Conservation (phyloP, 148 eudicot species). For the Rhododendron ovatum region DNA sequence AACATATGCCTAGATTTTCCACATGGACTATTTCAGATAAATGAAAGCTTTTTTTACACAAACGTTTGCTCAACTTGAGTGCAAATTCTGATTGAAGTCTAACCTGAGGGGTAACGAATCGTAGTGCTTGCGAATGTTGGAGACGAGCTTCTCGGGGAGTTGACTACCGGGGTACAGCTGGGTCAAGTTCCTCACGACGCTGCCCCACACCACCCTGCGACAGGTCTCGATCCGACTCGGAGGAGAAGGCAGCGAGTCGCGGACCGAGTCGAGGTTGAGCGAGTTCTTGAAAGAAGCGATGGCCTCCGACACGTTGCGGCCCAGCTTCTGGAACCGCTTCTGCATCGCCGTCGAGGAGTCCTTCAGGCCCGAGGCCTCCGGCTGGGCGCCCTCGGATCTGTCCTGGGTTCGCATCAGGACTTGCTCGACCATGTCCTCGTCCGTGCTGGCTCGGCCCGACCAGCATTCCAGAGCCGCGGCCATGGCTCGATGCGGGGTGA, state of each 20-base stretch:
- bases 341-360: slow-evolving; percentile 58
- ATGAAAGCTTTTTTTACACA: neutral
- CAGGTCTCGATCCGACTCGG: slow-evolving; percentile 43
- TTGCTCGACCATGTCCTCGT: slow-evolving; percentile 78
- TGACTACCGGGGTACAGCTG: slow-evolving; percentile 97
- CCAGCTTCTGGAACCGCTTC: slow-evolving; percentile 68
- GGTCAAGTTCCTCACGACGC: slow-evolving; percentile 75
- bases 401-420: slow-evolving; percentile 67
- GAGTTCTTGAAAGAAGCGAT: slow-evolving; percentile 83
- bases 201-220: slow-evolving; percentile 69
- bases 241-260: slow-evolving; percentile 27
- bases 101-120: slow-evolving; percentile 90
- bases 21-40: neutral
- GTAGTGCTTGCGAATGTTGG: slow-evolving; percentile 81
- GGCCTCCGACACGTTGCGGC: slow-evolving; percentile 80
- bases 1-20: neutral
- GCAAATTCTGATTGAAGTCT: neutral
- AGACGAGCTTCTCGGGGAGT: slow-evolving; percentile 83
- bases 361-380: slow-evolving; percentile 22
- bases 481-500: slow-evolving; percentile 26
- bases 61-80: too few species aligned
- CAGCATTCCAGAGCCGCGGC: slow-evolving; percentile 94
- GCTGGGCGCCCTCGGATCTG: slow-evolving; percentile 61
- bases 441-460: slow-evolving; percentile 70
- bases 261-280: slow-evolving; percentile 59